A percentile compares a stretch with the other conserved stretches of the same genome.
These are phyloP conservation scores for Aspergillus calidoustus DNA, from an alignment of 2,329 filamentous ascomycete genomes.

Conservation along the genomic window DNA sequence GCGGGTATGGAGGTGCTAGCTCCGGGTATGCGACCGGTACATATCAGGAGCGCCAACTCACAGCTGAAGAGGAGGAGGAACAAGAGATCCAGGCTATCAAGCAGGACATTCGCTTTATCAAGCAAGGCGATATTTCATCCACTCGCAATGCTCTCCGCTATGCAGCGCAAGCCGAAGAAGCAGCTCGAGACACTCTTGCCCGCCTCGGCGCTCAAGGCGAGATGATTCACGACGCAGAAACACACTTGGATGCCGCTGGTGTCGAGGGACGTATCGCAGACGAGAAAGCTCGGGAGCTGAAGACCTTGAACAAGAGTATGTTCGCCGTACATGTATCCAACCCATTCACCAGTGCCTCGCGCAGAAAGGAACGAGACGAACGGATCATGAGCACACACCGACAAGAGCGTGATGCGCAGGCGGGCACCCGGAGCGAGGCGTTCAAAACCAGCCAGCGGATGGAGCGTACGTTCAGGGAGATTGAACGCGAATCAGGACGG, in stretches of 20 bases:
- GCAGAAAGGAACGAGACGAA: conserved; percentile 68
- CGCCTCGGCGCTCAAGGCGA: conserved; percentile 79
- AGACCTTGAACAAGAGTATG: conserved; percentile 87
- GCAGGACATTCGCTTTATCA: conserved; percentile 74
- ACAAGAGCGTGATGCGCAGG: conserved; percentile 59
- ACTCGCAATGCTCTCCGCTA: conserved; percentile 71
- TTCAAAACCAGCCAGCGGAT: conserved; percentile 60
- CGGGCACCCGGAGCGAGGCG: conserved; percentile 60
- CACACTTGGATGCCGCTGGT: conserved; percentile 78
- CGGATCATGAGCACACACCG: conserved; percentile 69
- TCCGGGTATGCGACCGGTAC: conserved; percentile 43
- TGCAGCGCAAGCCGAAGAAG: conserved; percentile 71
- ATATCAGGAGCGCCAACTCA: conserved; percentile 76
- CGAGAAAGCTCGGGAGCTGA: conserved; percentile 80
- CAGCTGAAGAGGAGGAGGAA: conserved; percentile 78
- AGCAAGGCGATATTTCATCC: conserved; percentile 75
- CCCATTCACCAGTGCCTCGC: conserved; percentile 73
- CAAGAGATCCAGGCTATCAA: conserved; percentile 74
- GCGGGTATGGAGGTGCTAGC: conserved; percentile 39
- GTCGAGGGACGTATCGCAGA: conserved; percentile 77
- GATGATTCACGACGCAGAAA: conserved; percentile 78
- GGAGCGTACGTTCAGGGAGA: conserved; percentile 69
- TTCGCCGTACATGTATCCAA: conserved; percentile 81
- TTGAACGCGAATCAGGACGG: conserved; percentile 58
- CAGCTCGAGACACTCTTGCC: conserved; percentile 71